A percentile compares a stretch with the other conserved stretches of the same genome.
Evolutionary conservation across 2,329 filamentous ascomycete genomes (phyloP).

Genomic region (Golovinomyces cichoracearum): DNA sequence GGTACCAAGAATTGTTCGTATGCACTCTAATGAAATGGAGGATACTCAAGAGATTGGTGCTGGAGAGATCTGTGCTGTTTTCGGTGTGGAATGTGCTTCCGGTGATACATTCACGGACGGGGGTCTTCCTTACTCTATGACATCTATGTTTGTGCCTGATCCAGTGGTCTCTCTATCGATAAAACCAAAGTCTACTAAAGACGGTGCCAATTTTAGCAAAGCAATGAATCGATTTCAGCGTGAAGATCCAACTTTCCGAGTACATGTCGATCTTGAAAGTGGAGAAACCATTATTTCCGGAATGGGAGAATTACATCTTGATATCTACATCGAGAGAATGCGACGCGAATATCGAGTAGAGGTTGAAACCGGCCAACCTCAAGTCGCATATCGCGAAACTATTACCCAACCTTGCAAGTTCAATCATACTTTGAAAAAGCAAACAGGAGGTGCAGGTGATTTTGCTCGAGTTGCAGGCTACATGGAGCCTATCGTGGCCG

Average conservation of each 20-base stretch:
- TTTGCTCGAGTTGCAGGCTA: conserved; percentile 78
- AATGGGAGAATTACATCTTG: conserved; percentile 91
- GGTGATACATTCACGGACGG: conserved; percentile 97
- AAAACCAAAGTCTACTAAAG: conserved; percentile 78
- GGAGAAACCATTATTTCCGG: conserved; percentile 95
- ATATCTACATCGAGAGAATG: conserved; percentile 94
- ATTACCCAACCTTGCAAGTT: conserved; percentile 58
- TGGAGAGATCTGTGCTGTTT: conserved; percentile 94
- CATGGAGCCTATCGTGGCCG: conserved; percentile 50
- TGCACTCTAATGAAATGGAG: conserved; percentile 99
- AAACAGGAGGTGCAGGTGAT: conserved; percentile 84
- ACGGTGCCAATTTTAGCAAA: conserved; percentile 86
- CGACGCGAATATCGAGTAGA: conserved; percentile 91
- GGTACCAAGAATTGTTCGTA: conserved; percentile 87
- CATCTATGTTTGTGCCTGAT: conserved; percentile 93
- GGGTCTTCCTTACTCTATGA: conserved; percentile 76
- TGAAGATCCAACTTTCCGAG: conserved; percentile 91
- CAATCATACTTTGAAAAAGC: conserved; percentile 83
- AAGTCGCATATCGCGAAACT: conserved; percentile 91
- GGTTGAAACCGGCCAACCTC: conserved; percentile 81
- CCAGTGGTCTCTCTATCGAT: conserved; percentile 96
- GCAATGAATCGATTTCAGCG: conserved; percentile 97
- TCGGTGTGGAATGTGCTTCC: conserved; percentile 90
- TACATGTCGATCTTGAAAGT: conserved; percentile 73
- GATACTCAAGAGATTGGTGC: conserved; percentile 79